phyloP scores from a whole-genome alignment of 352 stramenopile species.

The Globisporangium solare region DNA sequence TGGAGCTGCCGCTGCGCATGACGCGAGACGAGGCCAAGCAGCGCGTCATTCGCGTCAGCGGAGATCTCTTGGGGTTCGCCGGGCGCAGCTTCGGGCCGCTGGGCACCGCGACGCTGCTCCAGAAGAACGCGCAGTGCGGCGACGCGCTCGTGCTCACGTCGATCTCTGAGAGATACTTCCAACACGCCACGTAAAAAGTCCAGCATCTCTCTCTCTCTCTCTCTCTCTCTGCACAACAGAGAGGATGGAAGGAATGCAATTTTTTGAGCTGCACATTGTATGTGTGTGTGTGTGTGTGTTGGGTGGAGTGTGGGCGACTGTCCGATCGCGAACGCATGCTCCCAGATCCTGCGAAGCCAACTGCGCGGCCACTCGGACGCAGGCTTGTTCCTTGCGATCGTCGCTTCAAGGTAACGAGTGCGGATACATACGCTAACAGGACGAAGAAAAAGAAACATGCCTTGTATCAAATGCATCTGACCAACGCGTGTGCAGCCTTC shows the following conservation, averaged over 20 bases:
- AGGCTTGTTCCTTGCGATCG: conserved; percentile 35
- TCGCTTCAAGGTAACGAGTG: conserved; percentile 22
- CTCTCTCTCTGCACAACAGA: background rate
- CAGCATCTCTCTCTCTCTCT: background rate
- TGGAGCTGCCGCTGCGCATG: conserved; percentile 1
- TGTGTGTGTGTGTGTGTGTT: background rate
- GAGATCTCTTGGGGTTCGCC: conserved; percentile 25
- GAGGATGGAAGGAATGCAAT: background rate
- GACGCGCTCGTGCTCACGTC: conserved; percentile 47
- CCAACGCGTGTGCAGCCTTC: conserved; percentile 30
- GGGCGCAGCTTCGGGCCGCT: conserved; percentile 40
- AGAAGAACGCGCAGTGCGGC: conserved; percentile 38
- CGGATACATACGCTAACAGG: too few relatives aligned
- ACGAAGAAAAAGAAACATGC: too few relatives aligned
- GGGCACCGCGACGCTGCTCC: conserved; percentile 34
- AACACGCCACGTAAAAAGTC: conserved; percentile 30
- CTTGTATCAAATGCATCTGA: too few relatives aligned
- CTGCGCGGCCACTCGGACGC: conserved; percentile 34
- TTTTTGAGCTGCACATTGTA: background rate
- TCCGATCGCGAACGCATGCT: conserved; percentile 46
- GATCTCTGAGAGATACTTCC: conserved; percentile 31
- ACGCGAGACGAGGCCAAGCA: conserved; percentile 20
- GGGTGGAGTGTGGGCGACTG: conserved; percentile 32
- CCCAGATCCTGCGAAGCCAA: conserved; percentile 56
- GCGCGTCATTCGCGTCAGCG: conserved; percentile 23